Evolutionary conservation across 1,284 basidiomycete species (phyloP).

Genomic region (Marasmius sp.): DNA sequence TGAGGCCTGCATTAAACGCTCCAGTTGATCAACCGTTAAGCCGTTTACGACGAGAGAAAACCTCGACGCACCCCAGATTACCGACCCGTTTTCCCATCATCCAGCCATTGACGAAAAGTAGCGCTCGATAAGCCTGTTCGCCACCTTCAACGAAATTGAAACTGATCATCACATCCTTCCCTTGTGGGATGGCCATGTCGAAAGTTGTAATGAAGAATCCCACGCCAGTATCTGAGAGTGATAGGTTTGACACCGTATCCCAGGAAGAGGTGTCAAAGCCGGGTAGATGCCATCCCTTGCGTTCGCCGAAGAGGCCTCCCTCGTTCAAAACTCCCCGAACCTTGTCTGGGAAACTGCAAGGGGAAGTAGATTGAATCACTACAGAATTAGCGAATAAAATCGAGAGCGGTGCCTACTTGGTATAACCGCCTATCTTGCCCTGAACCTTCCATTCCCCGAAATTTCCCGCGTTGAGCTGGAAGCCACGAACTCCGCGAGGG

Average conservation of each 20-base stretch:
- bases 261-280: conserved; percentile 61
- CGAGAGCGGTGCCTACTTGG: conserved; percentile 38
- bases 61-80: conserved; percentile 57
- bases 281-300: conserved; percentile 80
- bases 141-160: conserved; percentile 60
- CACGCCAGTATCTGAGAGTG: conserved; percentile 55
- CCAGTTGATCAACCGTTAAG: neutral
- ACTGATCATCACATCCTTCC: conserved; percentile 61
- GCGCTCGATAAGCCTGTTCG: conserved; percentile 63
- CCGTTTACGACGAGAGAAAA: neutral
- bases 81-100: conserved; percentile 76
- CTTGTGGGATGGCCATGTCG: conserved; percentile 53
- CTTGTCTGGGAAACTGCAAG: conserved; percentile 62
- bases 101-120: conserved; percentile 82
- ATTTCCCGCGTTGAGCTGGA: conserved; percentile 56
- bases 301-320: conserved; percentile 77
- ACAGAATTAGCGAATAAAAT: neutral
- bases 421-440: conserved; percentile 79
- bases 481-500: conserved; percentile 75
- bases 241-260: conserved; percentile 55
- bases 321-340: conserved; percentile 60
- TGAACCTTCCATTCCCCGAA: conserved; percentile 77
- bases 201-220: conserved; percentile 81
- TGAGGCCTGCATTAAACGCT: conserved; percentile 51
- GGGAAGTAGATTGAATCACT: neutral